Evolutionary conservation across 345 rosid genomes (phyloP).

Genomic region (Brassica cretica): DNA sequence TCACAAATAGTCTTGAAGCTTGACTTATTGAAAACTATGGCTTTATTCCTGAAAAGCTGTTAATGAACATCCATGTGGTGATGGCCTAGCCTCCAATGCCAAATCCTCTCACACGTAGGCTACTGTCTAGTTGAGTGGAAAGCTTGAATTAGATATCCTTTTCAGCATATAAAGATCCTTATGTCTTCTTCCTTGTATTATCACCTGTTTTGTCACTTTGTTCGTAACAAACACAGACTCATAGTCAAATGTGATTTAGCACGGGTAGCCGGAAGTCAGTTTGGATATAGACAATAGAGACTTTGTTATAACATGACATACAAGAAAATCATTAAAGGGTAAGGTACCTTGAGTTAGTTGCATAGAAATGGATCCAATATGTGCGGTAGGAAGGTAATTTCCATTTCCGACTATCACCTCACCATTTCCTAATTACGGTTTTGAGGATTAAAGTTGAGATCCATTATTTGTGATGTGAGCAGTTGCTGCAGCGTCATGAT

Average conservation of each 20-base stretch:
- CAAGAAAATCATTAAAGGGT: no score
- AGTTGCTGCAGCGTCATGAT: no score
- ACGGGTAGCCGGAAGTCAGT: background rate
- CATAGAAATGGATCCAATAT: no score
- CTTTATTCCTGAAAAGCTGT: background rate
- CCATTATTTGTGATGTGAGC: no score
- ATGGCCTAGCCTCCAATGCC: background rate
- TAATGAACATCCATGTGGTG: background rate
- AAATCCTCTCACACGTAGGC: background rate
- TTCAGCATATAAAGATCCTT: background rate
- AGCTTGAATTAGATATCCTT: background rate
- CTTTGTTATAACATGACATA: no score
- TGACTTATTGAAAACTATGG: background rate
- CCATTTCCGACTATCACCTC: no score
- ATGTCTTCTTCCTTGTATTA: background rate
- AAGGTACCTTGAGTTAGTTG: no score
- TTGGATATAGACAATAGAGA: background rate
- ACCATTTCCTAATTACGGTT: no score
- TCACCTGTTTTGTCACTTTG: background rate
- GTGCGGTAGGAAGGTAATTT: no score
- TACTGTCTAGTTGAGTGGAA: background rate
- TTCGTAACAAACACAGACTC: background rate
- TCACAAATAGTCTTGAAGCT: background rate
- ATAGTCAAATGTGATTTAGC: background rate
- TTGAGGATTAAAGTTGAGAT: no score